phyloP scores from a whole-genome alignment of 192 early-diverging fungal species.

The Rhizophagus clarus region DNA sequence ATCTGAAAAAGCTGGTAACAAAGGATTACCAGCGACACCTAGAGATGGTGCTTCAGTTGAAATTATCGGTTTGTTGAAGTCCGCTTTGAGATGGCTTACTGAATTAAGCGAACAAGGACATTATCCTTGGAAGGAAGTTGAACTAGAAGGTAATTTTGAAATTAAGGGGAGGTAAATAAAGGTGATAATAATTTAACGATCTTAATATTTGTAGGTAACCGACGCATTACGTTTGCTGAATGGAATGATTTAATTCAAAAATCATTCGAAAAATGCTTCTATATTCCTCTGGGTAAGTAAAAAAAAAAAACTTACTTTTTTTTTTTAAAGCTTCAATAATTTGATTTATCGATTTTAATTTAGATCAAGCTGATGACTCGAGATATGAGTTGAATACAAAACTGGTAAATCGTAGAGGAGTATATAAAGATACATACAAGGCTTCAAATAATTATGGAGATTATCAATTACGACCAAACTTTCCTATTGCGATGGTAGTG shows the following conservation, averaged over 20 bases:
- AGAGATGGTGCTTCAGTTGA: conserved; percentile 91
- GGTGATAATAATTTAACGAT: not conserved
- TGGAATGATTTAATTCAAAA: conserved; percentile 83
- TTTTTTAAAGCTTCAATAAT: not conserved
- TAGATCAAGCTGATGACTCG: conserved; percentile 63
- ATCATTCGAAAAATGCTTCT: conserved; percentile 88
- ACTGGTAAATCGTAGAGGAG: conserved; percentile 84
- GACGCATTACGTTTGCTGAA: conserved; percentile 59
- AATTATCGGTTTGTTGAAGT: conserved; percentile 89
- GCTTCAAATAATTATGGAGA: conserved; percentile 75
- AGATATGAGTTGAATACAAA: conserved; percentile 60
- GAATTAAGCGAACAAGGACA: conserved; percentile 46
- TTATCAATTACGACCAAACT: conserved; percentile 94
- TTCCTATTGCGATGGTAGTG: conserved; percentile 87
- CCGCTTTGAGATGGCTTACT: conserved; percentile 80
- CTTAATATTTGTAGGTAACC: conserved; percentile 31
- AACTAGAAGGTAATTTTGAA: conserved; percentile 39
- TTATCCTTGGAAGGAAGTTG: conserved; percentile 53
- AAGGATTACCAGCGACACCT: conserved; percentile 90
- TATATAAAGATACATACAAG: conserved; percentile 90
- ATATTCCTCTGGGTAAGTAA: conserved; percentile 74
- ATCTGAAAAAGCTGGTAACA: conserved; percentile 89
- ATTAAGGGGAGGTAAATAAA: conserved; percentile 16
- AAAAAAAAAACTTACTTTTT: not conserved
- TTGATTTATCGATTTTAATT: not conserved